Conservation (phyloP, 257 asterid genomes). For the Prunella vulgaris region DNA sequence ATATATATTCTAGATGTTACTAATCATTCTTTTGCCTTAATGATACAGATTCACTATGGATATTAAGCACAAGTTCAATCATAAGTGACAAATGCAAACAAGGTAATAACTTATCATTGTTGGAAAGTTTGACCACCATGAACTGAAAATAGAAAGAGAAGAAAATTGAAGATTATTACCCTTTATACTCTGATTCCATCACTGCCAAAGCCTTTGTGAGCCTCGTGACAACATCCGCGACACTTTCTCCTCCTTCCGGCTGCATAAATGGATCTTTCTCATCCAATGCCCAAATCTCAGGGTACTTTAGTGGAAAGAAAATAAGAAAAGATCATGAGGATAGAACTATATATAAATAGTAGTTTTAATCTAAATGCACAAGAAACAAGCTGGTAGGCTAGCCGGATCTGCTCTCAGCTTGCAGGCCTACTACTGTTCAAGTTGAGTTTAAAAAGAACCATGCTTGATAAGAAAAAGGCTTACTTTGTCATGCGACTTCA, state of each 20-base stretch:
- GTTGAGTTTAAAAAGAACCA: not conserved
- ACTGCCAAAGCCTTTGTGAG: constrained; percentile 56
- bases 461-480: constrained; percentile 12
- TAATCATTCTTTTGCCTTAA: not conserved
- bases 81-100: not conserved
- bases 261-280: constrained; percentile 82
- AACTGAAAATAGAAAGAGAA: too few species aligned
- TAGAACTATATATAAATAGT: not conserved
- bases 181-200: constrained; percentile 64
- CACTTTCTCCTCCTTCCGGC: constrained; percentile 99
- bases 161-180: too few species aligned
- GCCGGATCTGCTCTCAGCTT: constrained; percentile 5
- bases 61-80: not conserved
- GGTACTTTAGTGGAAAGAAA: constrained; percentile 47
- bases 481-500: constrained; percentile 83
- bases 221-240: constrained; percentile 83
- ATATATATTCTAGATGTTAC: not conserved
- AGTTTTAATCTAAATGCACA: constrained; percentile 1
- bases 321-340: not conserved
- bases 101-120: not conserved
- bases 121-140: not conserved
- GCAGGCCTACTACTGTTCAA: constrained; percentile 14
- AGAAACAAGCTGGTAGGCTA: constrained; percentile 2
- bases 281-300: constrained; percentile 85
- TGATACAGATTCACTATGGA: not conserved